Evolutionary conservation across 2,329 filamentous ascomycete species (phyloP), one percentile per base, ranked within the genome.

Genomic region (Zymoseptoria ardabiliae): DNA sequence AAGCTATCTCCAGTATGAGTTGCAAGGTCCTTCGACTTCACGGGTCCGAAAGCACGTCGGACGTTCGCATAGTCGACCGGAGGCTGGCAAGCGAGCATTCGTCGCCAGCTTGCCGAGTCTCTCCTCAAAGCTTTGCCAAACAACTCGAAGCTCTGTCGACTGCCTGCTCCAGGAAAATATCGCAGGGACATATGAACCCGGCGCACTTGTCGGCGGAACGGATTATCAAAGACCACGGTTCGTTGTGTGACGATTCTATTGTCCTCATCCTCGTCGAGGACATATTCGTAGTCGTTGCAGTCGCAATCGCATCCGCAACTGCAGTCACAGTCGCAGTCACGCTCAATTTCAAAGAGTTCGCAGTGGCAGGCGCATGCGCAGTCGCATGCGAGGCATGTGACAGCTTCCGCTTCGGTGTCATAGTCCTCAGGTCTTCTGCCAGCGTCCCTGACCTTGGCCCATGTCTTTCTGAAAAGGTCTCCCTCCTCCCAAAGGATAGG

Each of bases 21-120:
- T 17, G 35, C 3, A 5, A 41, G 35, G 35, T 41, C 10, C 11
- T 41, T 41, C 11, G 35, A 41, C 5, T 17, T 17, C 11, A 41
- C 35, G 35, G 35, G 30, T 11, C 30, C 30, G 13, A 35, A 22
- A 20, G 22, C 22, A 50, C 55, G 20, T 28, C 45, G 3, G 23
- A 53, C 45, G 20, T 28, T 53, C 6, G 20, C 41, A 13, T 21
- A 11, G 21, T 53, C 19, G 13, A 52, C 13, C 13, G 53, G 13
- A 17, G 41, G 58, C 45, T 60, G 55, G 11, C 28, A 54, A 13
- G 45, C 20, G n/a, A 60, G 52, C 55, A 58, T 60, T 13, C 55
- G 50, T n/a, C 55, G 52, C 51, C 58, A 60, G 30, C 49, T 54
- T 21, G 58, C 54, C 4, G 41, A n/a, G 13, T 19, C 13, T 7